These are phyloP conservation scores for Lactarius trivialis DNA, from an alignment of 768 basidiomycete species.

Conservation along the genomic window DNA sequence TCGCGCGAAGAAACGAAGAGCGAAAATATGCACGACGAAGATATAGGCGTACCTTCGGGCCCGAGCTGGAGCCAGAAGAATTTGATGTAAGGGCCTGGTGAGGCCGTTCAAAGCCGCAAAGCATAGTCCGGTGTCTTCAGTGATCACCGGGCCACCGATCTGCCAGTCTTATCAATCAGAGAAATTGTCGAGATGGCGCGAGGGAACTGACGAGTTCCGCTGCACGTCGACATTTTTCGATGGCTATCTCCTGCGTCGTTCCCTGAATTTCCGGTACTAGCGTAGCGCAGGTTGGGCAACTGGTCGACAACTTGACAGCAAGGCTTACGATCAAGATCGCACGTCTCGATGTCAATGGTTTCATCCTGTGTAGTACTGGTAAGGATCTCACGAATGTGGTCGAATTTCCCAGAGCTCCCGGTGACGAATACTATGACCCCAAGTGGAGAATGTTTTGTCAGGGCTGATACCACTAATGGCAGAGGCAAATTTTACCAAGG, in stretches of 20 bases:
- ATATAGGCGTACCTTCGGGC: slow-evolving; percentile 62
- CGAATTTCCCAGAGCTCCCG: slow-evolving; percentile 87
- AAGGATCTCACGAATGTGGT: slow-evolving; percentile 82
- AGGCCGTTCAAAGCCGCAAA: slow-evolving; percentile 86
- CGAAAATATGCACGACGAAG: neutral
- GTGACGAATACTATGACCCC: slow-evolving; percentile 69
- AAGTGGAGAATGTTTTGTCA: neutral
- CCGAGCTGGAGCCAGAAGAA: slow-evolving; percentile 79
- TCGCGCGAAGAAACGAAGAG: neutral
- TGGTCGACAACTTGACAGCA: neutral
- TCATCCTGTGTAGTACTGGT: slow-evolving; percentile 50
- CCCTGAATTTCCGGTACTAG: slow-evolving; percentile 97
- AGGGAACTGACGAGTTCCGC: slow-evolving; percentile 56
- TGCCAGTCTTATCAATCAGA: slow-evolving; percentile 9
- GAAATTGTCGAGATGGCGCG: neutral
- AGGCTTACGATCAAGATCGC: slow-evolving; percentile 72
- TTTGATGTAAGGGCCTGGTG: slow-evolving; percentile 97
- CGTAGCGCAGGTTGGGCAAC: neutral
- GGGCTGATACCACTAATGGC: too few species aligned
- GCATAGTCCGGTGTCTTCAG: slow-evolving; percentile 92
- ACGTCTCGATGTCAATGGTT: slow-evolving; percentile 73
- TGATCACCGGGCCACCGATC: slow-evolving; percentile 55
- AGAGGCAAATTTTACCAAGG: neutral
- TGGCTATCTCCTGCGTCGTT: slow-evolving; percentile 83
- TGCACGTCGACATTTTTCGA: slow-evolving; percentile 78